Evolutionary conservation across 1,139 yeast species (phyloP), one percentile per base, ranked within the genome.

Genomic region (Geotrichum siamense): DNA sequence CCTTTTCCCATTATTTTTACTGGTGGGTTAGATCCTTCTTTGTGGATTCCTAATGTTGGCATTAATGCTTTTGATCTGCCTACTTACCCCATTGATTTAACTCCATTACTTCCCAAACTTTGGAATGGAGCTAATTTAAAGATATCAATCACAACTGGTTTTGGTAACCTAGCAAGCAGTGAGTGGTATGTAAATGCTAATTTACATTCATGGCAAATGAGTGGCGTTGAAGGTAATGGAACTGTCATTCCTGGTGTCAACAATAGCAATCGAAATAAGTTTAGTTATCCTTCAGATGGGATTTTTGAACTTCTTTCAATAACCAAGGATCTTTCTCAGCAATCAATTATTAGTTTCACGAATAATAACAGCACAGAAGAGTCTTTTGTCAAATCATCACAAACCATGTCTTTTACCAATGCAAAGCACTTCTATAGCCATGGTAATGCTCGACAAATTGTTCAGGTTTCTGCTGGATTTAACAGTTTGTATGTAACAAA

Each of bases 31-130:
- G 74, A 86, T 1, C 94, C 94, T 2, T 71, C 80, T 2, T 64
- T 83, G 43, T 85, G 95, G 95, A 69, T 73, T 33, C 84, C 94
- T 3, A 75, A 82, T 46, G 94, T 85, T 12, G 78, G 83, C 2
- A 70, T 73, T 20, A 72, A 77, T 50, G 82, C 94, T 0, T 83
- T 78, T 63, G 93, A 85, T 60, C 67, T 84, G 26, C 78, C 76
- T 15, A 69, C 79, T 3, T 69, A 80, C 52, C 78, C 76, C 48
- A 58, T 84, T 38, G 94, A 84, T 53, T 56, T 84, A 41, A 75
- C 86, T 5, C 76, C 82, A 0, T 70, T 78, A 49, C 62, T 84
- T 48, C 89, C 93, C 2, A 57, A 63, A 29, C 61, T 82, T 30
- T 79, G 86, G 84, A 61, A 63, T 5, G 54, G 55, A 6, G 42